phyloP scores from a whole-genome alignment of 352 stramenopile species.

The Pythium angustatum region DNA sequence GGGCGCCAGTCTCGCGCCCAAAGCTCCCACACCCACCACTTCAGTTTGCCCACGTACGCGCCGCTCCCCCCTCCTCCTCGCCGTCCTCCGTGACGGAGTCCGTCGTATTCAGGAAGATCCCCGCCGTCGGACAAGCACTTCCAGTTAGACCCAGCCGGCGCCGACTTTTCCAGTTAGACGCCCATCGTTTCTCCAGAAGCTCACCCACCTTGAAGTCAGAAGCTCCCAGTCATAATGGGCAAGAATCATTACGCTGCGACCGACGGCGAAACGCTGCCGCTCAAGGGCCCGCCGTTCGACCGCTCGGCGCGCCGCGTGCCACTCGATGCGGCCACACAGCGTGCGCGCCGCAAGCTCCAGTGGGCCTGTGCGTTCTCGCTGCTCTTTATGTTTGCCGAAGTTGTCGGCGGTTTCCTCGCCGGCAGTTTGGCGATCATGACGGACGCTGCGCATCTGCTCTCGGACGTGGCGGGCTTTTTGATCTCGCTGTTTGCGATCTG shows the following conservation, averaged over 20 bases:
- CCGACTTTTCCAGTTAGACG: slow-evolving; percentile 20
- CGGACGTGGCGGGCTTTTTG: slow-evolving; percentile 76
- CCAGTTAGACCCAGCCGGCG: not conserved
- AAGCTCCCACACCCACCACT: not conserved
- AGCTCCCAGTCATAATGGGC: slow-evolving; percentile 19
- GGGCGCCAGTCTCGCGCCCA: not conserved
- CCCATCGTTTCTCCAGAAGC: not conserved
- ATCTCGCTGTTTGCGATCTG: slow-evolving; percentile 87
- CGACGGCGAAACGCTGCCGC: slow-evolving; percentile 53
- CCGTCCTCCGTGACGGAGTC: not conserved
- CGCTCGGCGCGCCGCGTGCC: slow-evolving; percentile 48
- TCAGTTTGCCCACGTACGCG: not conserved
- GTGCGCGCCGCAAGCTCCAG: slow-evolving; percentile 72
- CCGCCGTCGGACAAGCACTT: not conserved
- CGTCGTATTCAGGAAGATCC: not conserved
- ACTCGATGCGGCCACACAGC: slow-evolving; percentile 47
- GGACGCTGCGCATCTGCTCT: slow-evolving; percentile 80
- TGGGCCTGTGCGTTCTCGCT: slow-evolving; percentile 81
- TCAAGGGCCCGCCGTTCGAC: slow-evolving; percentile 37
- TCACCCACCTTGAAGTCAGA: not conserved
- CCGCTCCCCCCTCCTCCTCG: no score
- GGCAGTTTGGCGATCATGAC: slow-evolving; percentile 96
- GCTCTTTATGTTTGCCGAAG: slow-evolving; percentile 96
- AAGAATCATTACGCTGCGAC: slow-evolving; percentile 48
- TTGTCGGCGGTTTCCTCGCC: slow-evolving; percentile 92